A percentile compares a stretch with the other conserved stretches of the same genome.
phyloP scores from a whole-genome alignment of 306 rosid species.

The Prunus armeniaca region DNA sequence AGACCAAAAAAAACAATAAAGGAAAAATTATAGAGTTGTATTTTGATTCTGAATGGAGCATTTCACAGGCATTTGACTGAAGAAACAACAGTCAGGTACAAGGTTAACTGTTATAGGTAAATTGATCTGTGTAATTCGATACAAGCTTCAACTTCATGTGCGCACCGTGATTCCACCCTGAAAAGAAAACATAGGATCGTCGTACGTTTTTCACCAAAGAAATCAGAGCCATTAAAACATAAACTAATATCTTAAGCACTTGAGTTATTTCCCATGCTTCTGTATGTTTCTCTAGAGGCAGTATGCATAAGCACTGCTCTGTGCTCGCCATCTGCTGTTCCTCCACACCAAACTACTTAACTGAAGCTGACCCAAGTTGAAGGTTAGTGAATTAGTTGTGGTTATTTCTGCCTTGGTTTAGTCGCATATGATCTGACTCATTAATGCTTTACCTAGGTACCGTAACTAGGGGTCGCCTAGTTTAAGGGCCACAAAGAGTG shows the following conservation, averaged over 20 bases:
- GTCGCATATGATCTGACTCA: too few species aligned
- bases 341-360: too few species aligned
- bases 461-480: too few species aligned
- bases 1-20: constrained; percentile 2
- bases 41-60: constrained; percentile 2
- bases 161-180: constrained; percentile 17
- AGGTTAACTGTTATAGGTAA: constrained; percentile 6
- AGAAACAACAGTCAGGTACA: constrained; percentile 7
- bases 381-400: too few species aligned
- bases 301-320: too few species aligned
- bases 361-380: too few species aligned
- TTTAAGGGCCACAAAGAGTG: too few species aligned
- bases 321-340: too few species aligned
- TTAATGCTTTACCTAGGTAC: too few species aligned
- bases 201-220: not conserved
- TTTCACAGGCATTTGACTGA: not conserved
- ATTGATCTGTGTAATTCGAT: not conserved
- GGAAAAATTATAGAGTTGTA: not conserved
- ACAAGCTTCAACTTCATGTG: constrained; percentile 7
- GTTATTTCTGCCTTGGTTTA: too few species aligned
- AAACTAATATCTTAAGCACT: not conserved
- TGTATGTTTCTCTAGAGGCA: too few species aligned
- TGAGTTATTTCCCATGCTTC: too few species aligned
- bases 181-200: not conserved
- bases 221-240: not conserved